Evolutionary conservation across 192 early-diverging fungal species (phyloP).

Genomic region (Backusella morwellensis): DNA sequence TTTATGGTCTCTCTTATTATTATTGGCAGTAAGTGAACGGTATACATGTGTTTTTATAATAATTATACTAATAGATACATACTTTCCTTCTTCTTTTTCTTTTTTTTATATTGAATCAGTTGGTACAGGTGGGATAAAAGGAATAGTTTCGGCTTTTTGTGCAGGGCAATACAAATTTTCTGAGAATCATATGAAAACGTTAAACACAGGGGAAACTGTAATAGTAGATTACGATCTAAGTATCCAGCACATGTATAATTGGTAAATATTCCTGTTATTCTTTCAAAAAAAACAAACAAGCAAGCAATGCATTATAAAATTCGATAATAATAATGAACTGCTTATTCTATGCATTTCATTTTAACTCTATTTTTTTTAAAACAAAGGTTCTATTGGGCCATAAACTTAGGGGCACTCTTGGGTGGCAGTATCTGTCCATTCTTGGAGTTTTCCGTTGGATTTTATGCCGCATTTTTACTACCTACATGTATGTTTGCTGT

Average conservation of each 20-base stretch:
- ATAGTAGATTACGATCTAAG: constrained; percentile 59
- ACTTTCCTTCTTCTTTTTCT: neutral
- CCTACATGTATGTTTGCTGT: constrained; percentile 56
- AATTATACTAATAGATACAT: neutral
- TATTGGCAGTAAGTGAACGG: constrained; percentile 40
- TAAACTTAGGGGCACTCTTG: constrained; percentile 62
- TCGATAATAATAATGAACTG: no score
- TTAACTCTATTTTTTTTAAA: neutral
- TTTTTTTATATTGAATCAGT: constrained; percentile 4
- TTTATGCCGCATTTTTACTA: constrained; percentile 60
- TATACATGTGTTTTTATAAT: neutral
- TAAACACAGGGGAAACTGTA: constrained; percentile 47
- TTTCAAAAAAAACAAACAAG: neutral
- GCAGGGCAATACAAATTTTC: constrained; percentile 54
- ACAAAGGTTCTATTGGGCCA: constrained; percentile 61
- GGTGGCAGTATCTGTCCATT: constrained; percentile 39
- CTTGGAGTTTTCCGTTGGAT: constrained; percentile 52
- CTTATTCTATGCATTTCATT: neutral
- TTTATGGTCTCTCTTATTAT: constrained; percentile 61
- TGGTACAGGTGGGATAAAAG: constrained; percentile 35
- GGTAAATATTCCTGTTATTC: constrained; percentile 27
- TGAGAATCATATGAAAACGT: constrained; percentile 45
- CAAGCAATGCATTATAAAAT: neutral
- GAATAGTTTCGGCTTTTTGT: constrained; percentile 45
- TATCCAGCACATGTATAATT: constrained; percentile 67